Conservation (phyloP, 2,329 filamentous ascomycete species). For the Pseudopithomyces chartarum region DNA sequence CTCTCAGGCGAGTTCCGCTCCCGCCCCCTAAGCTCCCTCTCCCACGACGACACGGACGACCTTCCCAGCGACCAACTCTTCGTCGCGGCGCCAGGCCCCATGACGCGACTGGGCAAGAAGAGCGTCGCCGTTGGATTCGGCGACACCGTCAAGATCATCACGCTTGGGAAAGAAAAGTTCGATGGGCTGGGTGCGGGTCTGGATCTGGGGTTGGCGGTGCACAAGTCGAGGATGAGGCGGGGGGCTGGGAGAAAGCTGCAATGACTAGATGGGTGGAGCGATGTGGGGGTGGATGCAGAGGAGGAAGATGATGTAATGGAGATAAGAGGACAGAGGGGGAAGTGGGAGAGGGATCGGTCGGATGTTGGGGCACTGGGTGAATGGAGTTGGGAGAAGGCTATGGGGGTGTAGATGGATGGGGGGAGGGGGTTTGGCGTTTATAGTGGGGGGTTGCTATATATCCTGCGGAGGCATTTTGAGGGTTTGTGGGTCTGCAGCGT, state of each 20-base stretch:
- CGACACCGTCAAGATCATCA: constrained; percentile 73
- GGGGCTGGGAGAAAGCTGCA: constrained; percentile 23
- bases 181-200: constrained; percentile 41
- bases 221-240: constrained; percentile 18
- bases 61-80: constrained; percentile 60
- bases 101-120: constrained; percentile 64
- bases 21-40: constrained; percentile 37
- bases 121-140: constrained; percentile 74
- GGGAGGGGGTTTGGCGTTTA: neutral
- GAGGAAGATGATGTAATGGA: neutral
- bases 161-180: constrained; percentile 68
- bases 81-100: constrained; percentile 69
- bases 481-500: too few species aligned
- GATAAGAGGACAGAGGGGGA: neutral
- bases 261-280: constrained; percentile 11
- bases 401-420: neutral
- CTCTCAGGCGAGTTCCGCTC: constrained; percentile 52
- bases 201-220: constrained; percentile 12
- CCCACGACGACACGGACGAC: constrained; percentile 13
- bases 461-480: neutral
- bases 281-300: too few species aligned
- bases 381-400: neutral
- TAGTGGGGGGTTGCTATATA: neutral
- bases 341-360: neutral
- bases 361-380: neutral